These are phyloP conservation scores for Ramaria sp. DNA, from an alignment of 768 basidiomycete species.

Conservation along the genomic window DNA sequence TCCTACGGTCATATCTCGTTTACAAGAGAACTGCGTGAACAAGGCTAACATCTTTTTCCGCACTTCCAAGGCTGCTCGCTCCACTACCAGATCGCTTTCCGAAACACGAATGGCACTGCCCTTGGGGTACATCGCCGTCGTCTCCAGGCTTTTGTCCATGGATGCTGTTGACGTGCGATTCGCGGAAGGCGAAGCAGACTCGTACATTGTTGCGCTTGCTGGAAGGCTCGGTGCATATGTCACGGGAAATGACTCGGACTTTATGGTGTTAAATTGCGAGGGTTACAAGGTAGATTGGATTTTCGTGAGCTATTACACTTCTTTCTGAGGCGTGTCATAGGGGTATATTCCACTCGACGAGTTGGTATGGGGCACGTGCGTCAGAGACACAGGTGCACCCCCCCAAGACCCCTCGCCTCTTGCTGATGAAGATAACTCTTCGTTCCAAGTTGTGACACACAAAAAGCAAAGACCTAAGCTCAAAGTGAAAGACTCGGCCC, in stretches of 20 bases:
- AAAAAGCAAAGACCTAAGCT: constrained; percentile 4
- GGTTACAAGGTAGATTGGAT: constrained; percentile 32
- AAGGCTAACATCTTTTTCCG: constrained; percentile 69
- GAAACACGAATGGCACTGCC: constrained; percentile 72
- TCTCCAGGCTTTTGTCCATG: background rate
- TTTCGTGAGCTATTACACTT: background rate
- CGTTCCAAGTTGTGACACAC: background rate
- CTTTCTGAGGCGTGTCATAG: constrained; percentile 12
- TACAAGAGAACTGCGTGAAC: constrained; percentile 46
- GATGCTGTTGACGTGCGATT: constrained; percentile 7
- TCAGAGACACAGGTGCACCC: constrained; percentile 9
- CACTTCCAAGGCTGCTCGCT: constrained; percentile 56
- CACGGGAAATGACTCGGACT: constrained; percentile 73
- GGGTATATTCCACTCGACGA: constrained; percentile 72
- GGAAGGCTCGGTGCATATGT: constrained; percentile 65
- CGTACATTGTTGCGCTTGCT: constrained; percentile 63
- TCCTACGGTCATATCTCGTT: constrained; percentile 48
- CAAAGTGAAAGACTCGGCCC: background rate
- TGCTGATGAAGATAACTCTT: constrained; percentile 6
- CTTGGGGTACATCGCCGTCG: constrained; percentile 29
- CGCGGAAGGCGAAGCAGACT: constrained; percentile 14
- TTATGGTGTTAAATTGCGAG: constrained; percentile 63
- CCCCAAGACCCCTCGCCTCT: background rate
- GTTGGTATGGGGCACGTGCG: constrained; percentile 48
- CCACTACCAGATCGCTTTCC: constrained; percentile 53